phyloP scores from a whole-genome alignment of 1,139 yeast species.

The Candida tropicalis region DNA sequence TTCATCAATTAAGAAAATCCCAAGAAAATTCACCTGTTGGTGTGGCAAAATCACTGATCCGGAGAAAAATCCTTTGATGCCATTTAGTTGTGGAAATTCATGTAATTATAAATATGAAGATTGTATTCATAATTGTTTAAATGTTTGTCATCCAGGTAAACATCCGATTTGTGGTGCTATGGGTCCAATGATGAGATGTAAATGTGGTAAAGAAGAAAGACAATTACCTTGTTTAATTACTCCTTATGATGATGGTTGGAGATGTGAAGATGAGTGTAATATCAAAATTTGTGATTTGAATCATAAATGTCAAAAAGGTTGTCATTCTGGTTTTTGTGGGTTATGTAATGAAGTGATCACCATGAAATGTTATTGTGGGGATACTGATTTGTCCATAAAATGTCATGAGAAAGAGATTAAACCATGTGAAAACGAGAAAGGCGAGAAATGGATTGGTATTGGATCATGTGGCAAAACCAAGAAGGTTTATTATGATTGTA shows the following conservation, averaged over 20 bases:
- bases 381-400: slow-evolving; percentile 39
- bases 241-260: slow-evolving; percentile 69
- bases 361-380: slow-evolving; percentile 66
- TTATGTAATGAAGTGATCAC: slow-evolving; percentile 47
- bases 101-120: slow-evolving; percentile 58
- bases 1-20: slow-evolving; percentile 51
- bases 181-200: slow-evolving; percentile 70
- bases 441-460: slow-evolving; percentile 60
- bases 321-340: slow-evolving; percentile 82
- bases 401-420: slow-evolving; percentile 53
- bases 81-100: slow-evolving; percentile 89
- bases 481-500: slow-evolving; percentile 62
- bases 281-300: slow-evolving; percentile 65
- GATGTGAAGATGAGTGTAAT: slow-evolving; percentile 64
- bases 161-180: slow-evolving; percentile 82
- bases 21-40: slow-evolving; percentile 80
- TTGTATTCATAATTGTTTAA: slow-evolving; percentile 77
- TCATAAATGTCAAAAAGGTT: slow-evolving; percentile 57
- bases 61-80: slow-evolving; percentile 56
- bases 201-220: slow-evolving; percentile 68
- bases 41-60: slow-evolving; percentile 82
- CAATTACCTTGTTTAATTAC: slow-evolving; percentile 77
- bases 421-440: slow-evolving; percentile 22
- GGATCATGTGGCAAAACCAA: slow-evolving; percentile 60
- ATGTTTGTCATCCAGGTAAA: slow-evolving; percentile 87